Base-by-base conservation (phyloP, 306 rosid species). In the Styphnolobium japonicum region DNA sequence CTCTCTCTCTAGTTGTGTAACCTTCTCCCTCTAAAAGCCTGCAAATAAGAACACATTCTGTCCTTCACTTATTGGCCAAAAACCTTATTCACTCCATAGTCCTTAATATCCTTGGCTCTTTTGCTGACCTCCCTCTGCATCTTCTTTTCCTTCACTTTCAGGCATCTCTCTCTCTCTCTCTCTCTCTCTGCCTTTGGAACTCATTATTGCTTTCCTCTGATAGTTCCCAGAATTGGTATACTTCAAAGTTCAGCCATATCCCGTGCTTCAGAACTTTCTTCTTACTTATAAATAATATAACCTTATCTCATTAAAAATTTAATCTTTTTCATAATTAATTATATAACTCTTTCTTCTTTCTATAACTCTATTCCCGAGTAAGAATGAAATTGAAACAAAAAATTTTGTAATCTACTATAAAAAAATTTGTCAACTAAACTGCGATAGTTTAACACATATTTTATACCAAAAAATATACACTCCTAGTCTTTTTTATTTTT, bases 211-310 rank as follows among this genome's bases (percentile, higher is more conserved):
- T 72, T 72, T 61, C 53, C 56, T 76, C 82, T 80, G 66, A 72
- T 80, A 71, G 27, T 76, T 80, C 82, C 77, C 55, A 81, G 68
- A 77, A 76, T 57, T 15, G 39, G 53, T 55, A 81, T 67, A 23
- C 85, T 77, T 81, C 81, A 72, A 81, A 72, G 29, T 81, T 81
- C 83, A 81, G 70, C 56, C 42, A 66, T 31, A 25, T 77, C 85
- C 64, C 78, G 75, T 81, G 81, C 85, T 48, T 65, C 48, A 14
- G 36, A 36, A 84, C 80, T 80, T 67, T 56, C 69, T 76, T 46
- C 79, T 72, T 55, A 22, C 45, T 21, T 67, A 36, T 16, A 7
- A 5, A 19, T 27, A 19, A 11, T 60, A 45, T 25, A 12, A 69
- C 23, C 53, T 45, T 39, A 7, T 33, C 49, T 64, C 29, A 36